Evolutionary conservation across 306 rosid species (phyloP).

Genomic region (Dalbergia oliveri): DNA sequence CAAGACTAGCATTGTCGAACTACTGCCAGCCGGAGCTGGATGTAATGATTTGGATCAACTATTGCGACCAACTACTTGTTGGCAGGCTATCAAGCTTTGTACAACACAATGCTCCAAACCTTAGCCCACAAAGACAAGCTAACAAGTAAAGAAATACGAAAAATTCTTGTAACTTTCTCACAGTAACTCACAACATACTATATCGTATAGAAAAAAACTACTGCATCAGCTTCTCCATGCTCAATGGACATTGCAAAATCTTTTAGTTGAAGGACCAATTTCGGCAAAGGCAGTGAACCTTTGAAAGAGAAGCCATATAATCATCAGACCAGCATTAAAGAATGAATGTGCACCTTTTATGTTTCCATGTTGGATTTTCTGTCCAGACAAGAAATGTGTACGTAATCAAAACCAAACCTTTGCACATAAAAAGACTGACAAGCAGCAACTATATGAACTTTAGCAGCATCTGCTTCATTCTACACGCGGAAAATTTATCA

Average conservation of each 20-base stretch:
- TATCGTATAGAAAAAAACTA: conserved; percentile 13
- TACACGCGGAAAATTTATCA: conserved; percentile 45
- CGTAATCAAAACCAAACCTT: conserved; percentile 60
- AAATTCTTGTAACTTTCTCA: conserved; percentile 25
- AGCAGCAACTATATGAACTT: conserved; percentile 75
- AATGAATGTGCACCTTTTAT: conserved; percentile 33
- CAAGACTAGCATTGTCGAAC: no score
- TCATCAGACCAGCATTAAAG: conserved; percentile 77
- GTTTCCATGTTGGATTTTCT: conserved; percentile 27
- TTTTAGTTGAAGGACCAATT: conserved; percentile 63
- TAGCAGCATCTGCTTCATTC: conserved; percentile 70
- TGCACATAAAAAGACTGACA: conserved; percentile 79
- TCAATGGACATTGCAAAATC: not conserved
- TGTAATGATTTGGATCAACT: not conserved
- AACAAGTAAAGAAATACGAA: not conserved
- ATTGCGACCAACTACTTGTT: not conserved
- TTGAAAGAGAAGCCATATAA: conserved; percentile 89
- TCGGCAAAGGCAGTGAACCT: conserved; percentile 86
- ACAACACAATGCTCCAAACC: no score
- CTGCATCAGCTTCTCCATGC: conserved; percentile 25
- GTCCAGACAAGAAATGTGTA: conserved; percentile 6
- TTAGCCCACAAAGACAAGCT: not conserved
- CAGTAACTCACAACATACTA: not conserved
- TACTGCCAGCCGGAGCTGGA: no score
- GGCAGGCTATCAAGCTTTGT: no score